Evolutionary conservation across 768 basidiomycete species (phyloP), one percentile per base, ranked within the genome.

Genomic region (Lentinula sp.): DNA sequence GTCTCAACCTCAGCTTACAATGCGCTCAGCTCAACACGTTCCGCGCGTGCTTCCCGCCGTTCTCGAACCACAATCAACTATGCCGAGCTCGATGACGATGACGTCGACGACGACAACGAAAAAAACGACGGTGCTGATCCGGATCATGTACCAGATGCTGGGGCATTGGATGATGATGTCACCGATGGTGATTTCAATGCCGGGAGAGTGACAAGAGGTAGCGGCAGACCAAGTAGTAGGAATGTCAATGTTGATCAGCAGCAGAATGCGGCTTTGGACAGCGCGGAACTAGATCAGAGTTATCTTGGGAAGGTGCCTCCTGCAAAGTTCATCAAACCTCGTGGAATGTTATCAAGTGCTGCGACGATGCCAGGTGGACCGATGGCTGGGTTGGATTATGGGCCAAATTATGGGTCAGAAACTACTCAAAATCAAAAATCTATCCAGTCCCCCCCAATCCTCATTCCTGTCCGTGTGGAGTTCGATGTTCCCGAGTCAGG

Each of bases 401-500:
- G 55, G 10, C 50, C 73, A 74, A 62, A 50, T 11, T 50, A 59
- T 59, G 21, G 28, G 2, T 59, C 42, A 7, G 13, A 39, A 39
- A 39, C 37, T 6, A 39, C 42, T 16, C 5, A 13, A 11, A 13
- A 42, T 16, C 56, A 13, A 7, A 37, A 34, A 11, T 6, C 45
- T 9, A 32, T 34, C 0, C 7, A 34, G 6, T 39, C 58, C 39
- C 72, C 74, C 46, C 69, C 78, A 0, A 71, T 79, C 0, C 84
- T 96, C 37, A 85, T 98, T 11, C 97, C 97, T 3, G 93, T 99
- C 61, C 91, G 93, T 50, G 91, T 99, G 57, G 95, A 98, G 66
- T 86, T 99, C 67, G 95, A 98, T 70, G 93, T 90, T 10, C 92
- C 93, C 10, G 89, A 89, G 0, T 23, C 40, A 13, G 55, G 55